These are phyloP conservation scores for Rutstroemia sp. DNA, from an alignment of 2,329 filamentous ascomycete genomes.

Conservation along the genomic window DNA sequence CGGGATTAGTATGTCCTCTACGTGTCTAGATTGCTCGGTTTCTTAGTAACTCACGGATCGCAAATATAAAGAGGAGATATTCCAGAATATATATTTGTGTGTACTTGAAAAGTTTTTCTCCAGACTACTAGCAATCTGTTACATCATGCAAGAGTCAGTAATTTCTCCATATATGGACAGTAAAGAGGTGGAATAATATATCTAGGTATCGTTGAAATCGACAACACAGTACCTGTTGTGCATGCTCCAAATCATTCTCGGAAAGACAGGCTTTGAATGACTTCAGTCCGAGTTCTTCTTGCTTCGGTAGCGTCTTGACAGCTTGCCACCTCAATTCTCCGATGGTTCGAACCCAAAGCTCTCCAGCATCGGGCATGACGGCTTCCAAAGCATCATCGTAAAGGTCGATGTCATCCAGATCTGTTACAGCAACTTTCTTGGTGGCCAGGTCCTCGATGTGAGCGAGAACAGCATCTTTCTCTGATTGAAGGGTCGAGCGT, in stretches of 20 bases:
- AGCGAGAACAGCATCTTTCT: conserved; percentile 24
- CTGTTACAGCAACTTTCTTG: conserved; percentile 18
- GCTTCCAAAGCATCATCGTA: conserved; percentile 26
- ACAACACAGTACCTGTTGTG: conserved; percentile 23
- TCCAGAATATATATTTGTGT: conserved; percentile 30
- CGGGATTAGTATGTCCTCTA: conserved; percentile 8
- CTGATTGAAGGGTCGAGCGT: conserved; percentile 18
- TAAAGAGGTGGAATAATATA: neutral
- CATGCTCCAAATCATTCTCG: conserved; percentile 28
- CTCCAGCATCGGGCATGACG: conserved; percentile 16
- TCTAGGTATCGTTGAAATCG: neutral
- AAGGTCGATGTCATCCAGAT: conserved; percentile 26
- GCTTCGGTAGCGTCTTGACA: conserved; percentile 27
- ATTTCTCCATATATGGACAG: neutral
- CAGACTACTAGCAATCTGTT: conserved; percentile 28
- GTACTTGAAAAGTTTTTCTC: conserved; percentile 28
- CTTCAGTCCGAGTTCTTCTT: conserved; percentile 24
- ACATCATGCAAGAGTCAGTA: neutral
- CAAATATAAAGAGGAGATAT: conserved; percentile 26
- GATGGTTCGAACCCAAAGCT: conserved; percentile 25
- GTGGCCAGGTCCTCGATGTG: conserved; percentile 23
- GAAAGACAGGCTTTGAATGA: conserved; percentile 27
- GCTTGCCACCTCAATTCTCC: conserved; percentile 26
- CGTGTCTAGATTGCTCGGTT: neutral
- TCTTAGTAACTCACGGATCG: conserved; percentile 23